Evolutionary conservation across 2,329 filamentous ascomycete genomes (phyloP), one percentile per base, ranked within the genome.

Genomic region (Calonectria multiphialidica): DNA sequence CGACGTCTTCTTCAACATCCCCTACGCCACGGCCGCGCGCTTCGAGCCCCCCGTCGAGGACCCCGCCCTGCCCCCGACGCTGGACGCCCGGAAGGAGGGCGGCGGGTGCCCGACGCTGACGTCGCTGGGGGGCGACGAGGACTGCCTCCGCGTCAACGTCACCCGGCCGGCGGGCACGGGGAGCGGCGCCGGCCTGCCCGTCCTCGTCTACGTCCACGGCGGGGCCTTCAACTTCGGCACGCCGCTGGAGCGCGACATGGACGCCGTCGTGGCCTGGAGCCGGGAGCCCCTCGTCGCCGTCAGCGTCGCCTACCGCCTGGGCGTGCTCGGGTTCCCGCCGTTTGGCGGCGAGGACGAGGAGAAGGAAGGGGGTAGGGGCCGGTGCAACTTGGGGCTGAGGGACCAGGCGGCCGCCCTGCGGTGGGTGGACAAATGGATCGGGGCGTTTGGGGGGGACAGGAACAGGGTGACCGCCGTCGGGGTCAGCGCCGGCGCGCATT

Each of bases 261-360:
- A 87, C 0, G 89, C 89, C 42, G 90, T 94, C 82, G 88, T 93
- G 16, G 86, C 88, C 6, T 92, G 89, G 84, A 82, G 87, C 3
- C 82, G 83, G 53, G 33, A 12, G 57, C 88, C 88, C 12, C 83
- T 93, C 64, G 84, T 94, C 49, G 89, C 85, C 40, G 86, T 93
- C 63, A 89, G 86, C 80, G 89, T 92, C 80, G 90, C 89, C 81
- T 91, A 94, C 81, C 88, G 93, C 12, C 87, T 94, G 61, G 91
- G 91, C 2, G 88, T 90, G 6, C 86, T 95, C 78, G 94, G 94
- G 0, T 95, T 96, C 82, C 82, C 94, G 33, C 88, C 90, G 40
- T 47, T 83, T 86, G 28, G 87, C 87, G 47, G 87, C 64, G 91
- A 90, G 0, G 75, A 45, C 6, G 21, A 13, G n/a, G n/a, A n/a